Evolutionary conservation across 768 basidiomycete species (phyloP), one percentile per base, ranked within the genome.

Genomic region (Leccinum sublutescens): DNA sequence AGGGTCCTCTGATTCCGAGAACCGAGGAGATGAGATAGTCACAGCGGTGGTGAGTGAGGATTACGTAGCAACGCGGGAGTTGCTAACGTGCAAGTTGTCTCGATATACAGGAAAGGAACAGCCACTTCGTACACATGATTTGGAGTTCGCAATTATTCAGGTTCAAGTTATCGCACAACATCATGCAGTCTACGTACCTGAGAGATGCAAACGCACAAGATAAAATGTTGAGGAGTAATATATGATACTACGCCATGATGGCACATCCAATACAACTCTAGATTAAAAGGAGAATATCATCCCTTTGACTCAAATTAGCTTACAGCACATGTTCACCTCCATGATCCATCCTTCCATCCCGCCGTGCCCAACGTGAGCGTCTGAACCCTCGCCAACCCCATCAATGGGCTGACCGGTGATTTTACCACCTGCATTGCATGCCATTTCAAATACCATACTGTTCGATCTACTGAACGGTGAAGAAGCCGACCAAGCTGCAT

Each of bases 361-460:
- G 1, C 17, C 4, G 43, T 45, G 43, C 11, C 43, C 19, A 45
- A 11, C 43, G n/a, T 45, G 11, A 45, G 43, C 19, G 10, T 45
- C 8, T n/a, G 19, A 19, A 45, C 19, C 43, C 43, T 19, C 23
- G 23, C 25, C 23, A 49, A 25, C 47, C 21, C n/a, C 10, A 45
- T 45, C 43, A 43, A 19, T 55, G 61, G 58, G 62, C 50, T 60
- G 61, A n/a, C 9, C 11, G 21, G 23, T 23, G 19, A n/a, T 40
- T 10, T 43, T 27, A 52, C 52, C 47, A 47, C 9, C 36, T 48
- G 36, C 14, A 15, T 49, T 49, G 4, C 19, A 45, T 49, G 48
- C 64, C 62, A 60, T 66, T 64, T 69, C 50, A 57, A 68, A 55
- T 58, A 48, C 11, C 45, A 54, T 25, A 40, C 33, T 40, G 40